Percentiles rank a stretch among this genome's conserved stretches.
These are phyloP conservation scores for Lactuca sativa DNA, from an alignment of 129 eudicot genomes.

Conservation along the genomic window DNA sequence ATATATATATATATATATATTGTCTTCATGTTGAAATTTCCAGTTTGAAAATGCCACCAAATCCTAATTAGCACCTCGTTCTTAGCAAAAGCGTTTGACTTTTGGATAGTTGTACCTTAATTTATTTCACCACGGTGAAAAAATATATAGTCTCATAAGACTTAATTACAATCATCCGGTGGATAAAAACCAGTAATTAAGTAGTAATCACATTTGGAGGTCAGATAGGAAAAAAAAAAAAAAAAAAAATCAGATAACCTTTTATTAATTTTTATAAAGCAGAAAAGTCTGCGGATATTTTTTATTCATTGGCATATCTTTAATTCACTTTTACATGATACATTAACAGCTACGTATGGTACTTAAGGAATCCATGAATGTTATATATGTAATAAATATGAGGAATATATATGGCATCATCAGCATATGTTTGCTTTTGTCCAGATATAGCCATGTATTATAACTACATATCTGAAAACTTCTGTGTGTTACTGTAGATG, in stretches of 20 bases:
- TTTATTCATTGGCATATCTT: too few species aligned
- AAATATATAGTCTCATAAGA: too few species aligned
- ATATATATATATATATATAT: background rate
- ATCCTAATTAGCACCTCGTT: background rate
- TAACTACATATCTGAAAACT: slow-evolving; percentile 27
- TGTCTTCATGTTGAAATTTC: background rate
- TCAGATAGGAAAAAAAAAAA: too few species aligned
- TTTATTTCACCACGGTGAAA: background rate
- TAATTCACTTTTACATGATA: too few species aligned
- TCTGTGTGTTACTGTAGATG: slow-evolving; percentile 27
- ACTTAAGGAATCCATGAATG: too few species aligned
- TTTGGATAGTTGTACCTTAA: background rate
- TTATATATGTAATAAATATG: background rate
- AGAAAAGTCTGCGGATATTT: too few species aligned
- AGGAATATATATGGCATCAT: background rate
- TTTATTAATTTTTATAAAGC: too few species aligned
- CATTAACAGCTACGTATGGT: too few species aligned
- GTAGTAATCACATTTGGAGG: too few species aligned
- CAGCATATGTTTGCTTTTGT: slow-evolving; percentile 19
- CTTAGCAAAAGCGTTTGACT: slow-evolving; percentile 10
- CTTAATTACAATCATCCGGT: too few species aligned
- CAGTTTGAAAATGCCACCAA: background rate
- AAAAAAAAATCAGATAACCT: too few species aligned
- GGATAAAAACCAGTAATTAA: too few species aligned
- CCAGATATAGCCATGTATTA: slow-evolving; percentile 23